A percentile compares a stretch with the other conserved stretches of the same genome.
These are phyloP conservation scores for Trebouxia gelatinosa DNA, from an alignment of 163 green algal species.

Conservation along the genomic window DNA sequence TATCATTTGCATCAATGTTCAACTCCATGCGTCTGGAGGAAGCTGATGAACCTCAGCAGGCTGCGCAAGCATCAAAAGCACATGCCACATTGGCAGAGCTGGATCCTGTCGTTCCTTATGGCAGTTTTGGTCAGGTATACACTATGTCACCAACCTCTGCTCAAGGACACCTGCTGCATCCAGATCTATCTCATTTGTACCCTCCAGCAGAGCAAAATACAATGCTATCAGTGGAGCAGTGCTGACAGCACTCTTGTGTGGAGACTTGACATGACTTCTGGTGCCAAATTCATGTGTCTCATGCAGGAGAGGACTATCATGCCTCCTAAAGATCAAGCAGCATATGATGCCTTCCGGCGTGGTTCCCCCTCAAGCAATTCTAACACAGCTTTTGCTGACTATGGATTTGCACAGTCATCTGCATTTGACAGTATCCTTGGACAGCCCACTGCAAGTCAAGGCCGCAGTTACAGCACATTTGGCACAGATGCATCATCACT, in stretches of 20 bases:
- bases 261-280: too few relatives aligned
- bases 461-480: neutral
- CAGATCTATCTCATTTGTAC: too few relatives aligned
- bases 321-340: conserved; percentile 13
- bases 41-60: neutral
- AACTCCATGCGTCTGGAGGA: conserved; percentile 33
- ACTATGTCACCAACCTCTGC: neutral
- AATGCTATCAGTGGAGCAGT: too few relatives aligned
- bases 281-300: too few relatives aligned
- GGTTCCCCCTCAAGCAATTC: neutral
- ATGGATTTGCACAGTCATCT: neutral
- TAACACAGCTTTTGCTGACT: neutral
- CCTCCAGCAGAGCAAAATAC: too few relatives aligned
- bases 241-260: too few relatives aligned
- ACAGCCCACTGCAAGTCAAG: neutral
- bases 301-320: conserved; percentile 6
- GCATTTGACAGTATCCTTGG: neutral
- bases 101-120: conserved; percentile 11
- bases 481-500: conserved; percentile 14
- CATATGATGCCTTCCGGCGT: conserved; percentile 5
- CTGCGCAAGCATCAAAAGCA: neutral
- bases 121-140: conserved; percentile 12
- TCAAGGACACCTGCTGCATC: neutral
- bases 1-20: conserved; percentile 61
- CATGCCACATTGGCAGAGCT: neutral